Percentiles rank a stretch among this genome's conserved stretches.
Conservation (phyloP, 495 filamentous ascomycete species). For the Eremomyces bilateralis region DNA sequence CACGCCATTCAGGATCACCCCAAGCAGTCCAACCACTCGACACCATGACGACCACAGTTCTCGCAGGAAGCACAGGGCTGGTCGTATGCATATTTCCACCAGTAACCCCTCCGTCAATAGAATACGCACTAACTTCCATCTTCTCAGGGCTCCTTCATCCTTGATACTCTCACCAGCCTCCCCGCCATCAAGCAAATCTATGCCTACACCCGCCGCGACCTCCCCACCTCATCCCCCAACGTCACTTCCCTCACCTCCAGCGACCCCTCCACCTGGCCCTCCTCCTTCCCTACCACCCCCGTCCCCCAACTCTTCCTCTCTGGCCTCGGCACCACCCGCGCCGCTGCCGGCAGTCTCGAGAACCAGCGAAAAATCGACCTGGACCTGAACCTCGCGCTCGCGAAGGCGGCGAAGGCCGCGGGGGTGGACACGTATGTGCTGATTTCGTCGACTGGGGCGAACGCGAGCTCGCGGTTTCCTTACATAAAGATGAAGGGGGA, state of each 20-base stretch:
- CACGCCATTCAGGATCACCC: neutral
- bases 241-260: conserved; percentile 10
- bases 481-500: conserved; percentile 58
- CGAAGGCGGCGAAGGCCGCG: conserved; percentile 25
- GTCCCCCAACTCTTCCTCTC: conserved; percentile 22
- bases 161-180: conserved; percentile 14
- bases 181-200: conserved; percentile 13
- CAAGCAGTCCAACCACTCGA: neutral
- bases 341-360: conserved; percentile 23
- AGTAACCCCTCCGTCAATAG: neutral
- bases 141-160: conserved; percentile 18
- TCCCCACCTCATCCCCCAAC: conserved; percentile 12
- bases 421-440: conserved; percentile 29
- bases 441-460: conserved; percentile 18
- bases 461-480: conserved; percentile 4
- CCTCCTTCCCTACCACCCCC: conserved; percentile 14
- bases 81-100: conserved; percentile 11
- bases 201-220: conserved; percentile 17
- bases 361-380: conserved; percentile 31
- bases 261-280: conserved; percentile 16
- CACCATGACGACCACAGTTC: conserved; percentile 13
- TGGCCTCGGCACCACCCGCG: conserved; percentile 25
- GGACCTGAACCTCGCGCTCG: conserved; percentile 26
- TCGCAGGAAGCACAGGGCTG: conserved; percentile 20
- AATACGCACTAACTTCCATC: neutral